These are phyloP conservation scores for Tubosaeta brunneosetosa DNA, from an alignment of 768 basidiomycete genomes.

Conservation along the genomic window DNA sequence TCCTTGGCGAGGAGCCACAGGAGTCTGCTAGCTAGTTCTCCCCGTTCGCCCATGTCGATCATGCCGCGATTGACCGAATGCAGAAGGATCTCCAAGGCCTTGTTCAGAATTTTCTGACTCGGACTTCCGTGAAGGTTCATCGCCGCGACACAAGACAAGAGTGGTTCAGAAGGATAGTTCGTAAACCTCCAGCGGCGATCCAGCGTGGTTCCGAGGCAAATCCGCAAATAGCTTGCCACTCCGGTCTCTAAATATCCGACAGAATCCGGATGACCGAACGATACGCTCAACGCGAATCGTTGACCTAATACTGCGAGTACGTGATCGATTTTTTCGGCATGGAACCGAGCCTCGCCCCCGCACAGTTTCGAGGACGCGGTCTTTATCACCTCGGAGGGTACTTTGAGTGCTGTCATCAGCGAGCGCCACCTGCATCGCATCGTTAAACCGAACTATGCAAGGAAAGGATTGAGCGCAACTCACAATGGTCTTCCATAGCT, in stretches of 20 bases:
- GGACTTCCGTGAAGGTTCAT: background rate
- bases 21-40: background rate
- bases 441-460: background rate
- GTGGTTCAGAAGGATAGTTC: constrained; percentile 10
- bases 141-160: constrained; percentile 7
- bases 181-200: constrained; percentile 4
- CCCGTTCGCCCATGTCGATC: background rate
- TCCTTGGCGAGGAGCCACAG: constrained; percentile 1
- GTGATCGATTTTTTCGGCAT: background rate
- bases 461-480: too few species aligned
- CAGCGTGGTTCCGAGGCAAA: background rate
- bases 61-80: background rate
- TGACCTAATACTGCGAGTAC: background rate
- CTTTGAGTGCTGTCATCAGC: background rate
- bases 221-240: constrained; percentile 2
- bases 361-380: background rate
- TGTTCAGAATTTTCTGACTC: too few species aligned
- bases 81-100: background rate
- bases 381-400: background rate
- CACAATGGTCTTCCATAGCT: background rate
- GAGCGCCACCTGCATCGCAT: background rate
- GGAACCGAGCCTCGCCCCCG: background rate
- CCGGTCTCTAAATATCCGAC: background rate
- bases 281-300: background rate
- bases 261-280: background rate